Conservation (phyloP, 2,329 filamentous ascomycete species). For the Hypoxylon sp. region DNA sequence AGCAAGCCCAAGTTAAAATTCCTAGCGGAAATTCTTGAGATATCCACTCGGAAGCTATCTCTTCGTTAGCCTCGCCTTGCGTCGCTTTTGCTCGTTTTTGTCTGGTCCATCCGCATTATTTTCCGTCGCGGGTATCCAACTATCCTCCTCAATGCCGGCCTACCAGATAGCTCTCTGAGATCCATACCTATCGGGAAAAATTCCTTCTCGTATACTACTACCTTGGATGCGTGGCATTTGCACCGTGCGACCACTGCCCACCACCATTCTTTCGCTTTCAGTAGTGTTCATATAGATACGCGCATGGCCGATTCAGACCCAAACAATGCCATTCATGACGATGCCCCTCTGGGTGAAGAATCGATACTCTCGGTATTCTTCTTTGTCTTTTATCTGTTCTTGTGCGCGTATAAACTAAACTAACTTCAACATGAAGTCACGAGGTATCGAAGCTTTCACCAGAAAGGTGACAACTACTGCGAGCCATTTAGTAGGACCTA, state of each 20-base stretch:
- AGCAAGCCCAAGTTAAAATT: constrained; percentile 30
- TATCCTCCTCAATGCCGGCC: constrained; percentile 33
- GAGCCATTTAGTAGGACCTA: constrained; percentile 84
- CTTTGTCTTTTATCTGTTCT: constrained; percentile 4
- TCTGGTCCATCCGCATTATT: constrained; percentile 32
- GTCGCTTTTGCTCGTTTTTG: constrained; percentile 26
- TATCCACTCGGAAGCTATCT: constrained; percentile 29
- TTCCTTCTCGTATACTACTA: constrained; percentile 27
- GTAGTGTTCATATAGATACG: constrained; percentile 42
- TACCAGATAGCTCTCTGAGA: constrained; percentile 36
- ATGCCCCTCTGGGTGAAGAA: constrained; percentile 54
- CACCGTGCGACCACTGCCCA: constrained; percentile 33
- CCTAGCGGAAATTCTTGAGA: constrained; percentile 16
- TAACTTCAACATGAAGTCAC: constrained; percentile 69
- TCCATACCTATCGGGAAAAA: constrained; percentile 39
- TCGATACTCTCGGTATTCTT: constrained; percentile 53
- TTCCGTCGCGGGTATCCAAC: constrained; percentile 28
- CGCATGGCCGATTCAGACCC: constrained; percentile 56
- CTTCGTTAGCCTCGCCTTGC: constrained; percentile 40
- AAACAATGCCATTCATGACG: constrained; percentile 55
- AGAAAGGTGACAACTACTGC: constrained; percentile 96
- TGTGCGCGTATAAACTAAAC: constrained; percentile 36
- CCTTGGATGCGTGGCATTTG: constrained; percentile 40
- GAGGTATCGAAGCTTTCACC: constrained; percentile 91
- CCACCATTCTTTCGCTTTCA: constrained; percentile 32